phyloP scores from a whole-genome alignment of 352 stramenopile species.

The Globisporangium iwayamae region DNA sequence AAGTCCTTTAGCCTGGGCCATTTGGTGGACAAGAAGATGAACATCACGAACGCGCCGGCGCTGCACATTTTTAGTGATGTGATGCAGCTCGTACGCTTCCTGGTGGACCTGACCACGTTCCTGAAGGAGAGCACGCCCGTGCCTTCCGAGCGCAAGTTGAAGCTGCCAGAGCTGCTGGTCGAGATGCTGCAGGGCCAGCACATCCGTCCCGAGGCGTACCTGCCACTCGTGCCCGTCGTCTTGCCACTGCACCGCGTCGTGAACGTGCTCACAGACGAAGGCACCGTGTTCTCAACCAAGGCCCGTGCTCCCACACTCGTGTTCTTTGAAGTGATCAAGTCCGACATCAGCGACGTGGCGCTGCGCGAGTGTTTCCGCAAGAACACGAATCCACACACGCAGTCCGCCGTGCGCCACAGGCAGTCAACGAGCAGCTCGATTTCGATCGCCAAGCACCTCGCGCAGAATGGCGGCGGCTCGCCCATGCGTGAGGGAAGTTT shows the following conservation, averaged over 20 bases:
- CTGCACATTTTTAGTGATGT: conserved; percentile 59
- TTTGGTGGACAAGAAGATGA: conserved; percentile 41
- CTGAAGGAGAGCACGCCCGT: conserved; percentile 51
- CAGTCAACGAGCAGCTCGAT: not conserved
- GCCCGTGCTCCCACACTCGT: conserved; percentile 59
- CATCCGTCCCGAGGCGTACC: conserved; percentile 46
- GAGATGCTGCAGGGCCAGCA: conserved; percentile 41
- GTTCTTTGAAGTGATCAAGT: conserved; percentile 55
- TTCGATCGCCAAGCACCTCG: not conserved
- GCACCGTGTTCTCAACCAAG: conserved; percentile 72
- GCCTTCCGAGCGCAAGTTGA: conserved; percentile 43
- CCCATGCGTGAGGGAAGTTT: not conserved
- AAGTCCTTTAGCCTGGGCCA: conserved; percentile 29
- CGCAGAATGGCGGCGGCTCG: not conserved
- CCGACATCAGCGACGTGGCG: conserved; percentile 23
- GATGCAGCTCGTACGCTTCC: conserved; percentile 52
- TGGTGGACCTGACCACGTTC: conserved; percentile 62
- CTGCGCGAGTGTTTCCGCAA: conserved; percentile 20
- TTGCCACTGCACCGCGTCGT: conserved; percentile 35
- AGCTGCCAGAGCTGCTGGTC: conserved; percentile 34
- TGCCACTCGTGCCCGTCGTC: conserved; percentile 34
- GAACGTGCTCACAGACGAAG: conserved; percentile 53
- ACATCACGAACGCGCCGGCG: conserved; percentile 32
- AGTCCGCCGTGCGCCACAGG: not conserved
- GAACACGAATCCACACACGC: conserved; percentile 15